Evolutionary conservation across 441 rosid species (phyloP).

Genomic region (Euphorbia celastroides): DNA sequence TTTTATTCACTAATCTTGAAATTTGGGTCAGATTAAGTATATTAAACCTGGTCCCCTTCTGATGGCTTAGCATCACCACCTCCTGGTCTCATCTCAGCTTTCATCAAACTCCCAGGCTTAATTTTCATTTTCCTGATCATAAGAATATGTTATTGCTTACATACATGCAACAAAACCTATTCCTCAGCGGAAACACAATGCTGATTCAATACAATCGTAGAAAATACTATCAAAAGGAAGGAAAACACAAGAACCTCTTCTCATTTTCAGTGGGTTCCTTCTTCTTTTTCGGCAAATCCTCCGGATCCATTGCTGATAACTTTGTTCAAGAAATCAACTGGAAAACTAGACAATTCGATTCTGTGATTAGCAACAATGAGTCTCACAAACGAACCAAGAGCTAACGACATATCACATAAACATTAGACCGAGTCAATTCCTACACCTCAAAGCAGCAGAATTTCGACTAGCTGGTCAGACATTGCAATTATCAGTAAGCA

Average conservation of each 20-base stretch:
- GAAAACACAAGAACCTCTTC: conserved; percentile 32
- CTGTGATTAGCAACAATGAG: neutral
- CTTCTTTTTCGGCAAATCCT: conserved; percentile 46
- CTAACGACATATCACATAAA: neutral
- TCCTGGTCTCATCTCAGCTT: conserved; percentile 87
- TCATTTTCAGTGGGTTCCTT: conserved; percentile 61
- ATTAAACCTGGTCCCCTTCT: conserved; percentile 88
- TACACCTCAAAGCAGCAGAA: neutral
- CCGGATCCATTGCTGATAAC: conserved; percentile 36
- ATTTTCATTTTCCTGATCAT: conserved; percentile 74
- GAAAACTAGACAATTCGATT: neutral
- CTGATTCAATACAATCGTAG: neutral
- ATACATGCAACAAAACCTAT: neutral
- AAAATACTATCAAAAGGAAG: neutral
- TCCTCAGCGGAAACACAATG: neutral
- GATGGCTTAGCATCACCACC: conserved; percentile 80
- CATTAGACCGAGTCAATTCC: neutral
- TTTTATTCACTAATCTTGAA: neutral
- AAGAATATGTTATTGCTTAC: neutral
- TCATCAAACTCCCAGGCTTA: conserved; percentile 84
- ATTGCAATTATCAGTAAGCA: neutral
- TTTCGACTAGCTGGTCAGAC: neutral
- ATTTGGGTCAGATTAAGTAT: neutral
- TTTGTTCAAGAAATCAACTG: neutral
- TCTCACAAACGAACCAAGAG: neutral